Base-by-base conservation (phyloP, 495 filamentous ascomycete species). In the Gamarada debralockiae region DNA sequence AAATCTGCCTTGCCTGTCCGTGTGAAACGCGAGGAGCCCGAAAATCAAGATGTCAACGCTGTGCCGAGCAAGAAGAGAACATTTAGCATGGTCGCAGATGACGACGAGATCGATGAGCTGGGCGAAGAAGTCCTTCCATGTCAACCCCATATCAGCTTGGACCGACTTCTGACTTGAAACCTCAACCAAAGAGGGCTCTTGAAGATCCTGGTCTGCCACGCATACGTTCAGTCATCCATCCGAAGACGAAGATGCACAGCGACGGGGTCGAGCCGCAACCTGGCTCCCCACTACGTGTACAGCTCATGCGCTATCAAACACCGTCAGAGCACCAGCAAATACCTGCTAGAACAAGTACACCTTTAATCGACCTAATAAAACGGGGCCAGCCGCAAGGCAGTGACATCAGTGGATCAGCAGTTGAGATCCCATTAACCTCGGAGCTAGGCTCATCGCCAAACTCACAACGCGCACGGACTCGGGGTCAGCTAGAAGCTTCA, bases 41-140 rank as follows among this genome's bases (percentile, higher is more conserved):
- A 56, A 15, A 24, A 45, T n/a, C 17, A 34, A 40, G 20, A 31
- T 18, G 14, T n/a, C 15, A 44, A 39, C 34, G 40, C 31, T 36
- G 27, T 39, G 8, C 13, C 54, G 2, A 20, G 47, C 10, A 44
- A 40, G 22, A 63, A 63, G 40, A 44, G 61, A 25, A 57, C 50
- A 41, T 22, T 58, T 12, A 39, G 43, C 15, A 27, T 18, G 18
- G 24, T 58, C n/a, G 27, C 29, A 27, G 22, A 22, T 1, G 27
- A 18, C 10, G 37, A 46, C 46, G 51, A 56, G 22, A 36, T 52
- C 33, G 56, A 63, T 50, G 57, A 60, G 43, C 31, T 57, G 21
- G 44, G 42, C 7, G 13, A 31, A 27, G 41, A 45, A 5, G 9
- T 7, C 23, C 22, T 33, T 20, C 43, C 41, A 37, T 22, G 14